Conservation (phyloP, 345 rosid species). For the Eutrema japonicum region DNA sequence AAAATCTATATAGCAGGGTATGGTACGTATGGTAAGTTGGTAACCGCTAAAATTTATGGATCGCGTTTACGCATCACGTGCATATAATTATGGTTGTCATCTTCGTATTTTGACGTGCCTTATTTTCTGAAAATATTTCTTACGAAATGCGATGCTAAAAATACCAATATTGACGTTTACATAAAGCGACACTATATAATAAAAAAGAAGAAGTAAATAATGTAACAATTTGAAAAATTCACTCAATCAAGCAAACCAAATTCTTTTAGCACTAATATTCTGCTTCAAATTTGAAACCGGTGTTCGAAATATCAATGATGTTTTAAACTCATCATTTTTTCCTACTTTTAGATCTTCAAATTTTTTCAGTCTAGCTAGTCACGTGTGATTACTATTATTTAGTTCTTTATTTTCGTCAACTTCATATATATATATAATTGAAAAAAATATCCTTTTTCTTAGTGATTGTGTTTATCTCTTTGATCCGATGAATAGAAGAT, state of each 20-base stretch:
- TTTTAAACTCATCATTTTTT: background rate
- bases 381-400: background rate
- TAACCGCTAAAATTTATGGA: conserved; percentile 24
- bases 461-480: background rate
- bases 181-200: background rate
- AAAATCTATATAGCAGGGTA: background rate
- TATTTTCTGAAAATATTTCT: background rate
- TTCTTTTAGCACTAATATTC: background rate
- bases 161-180: background rate
- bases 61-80: conserved; percentile 29
- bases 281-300: background rate
- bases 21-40: conserved; percentile 16
- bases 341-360: background rate
- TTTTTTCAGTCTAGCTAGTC: background rate
- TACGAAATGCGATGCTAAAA: background rate
- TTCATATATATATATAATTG: background rate
- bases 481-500: background rate
- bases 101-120: conserved; percentile 12
- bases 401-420: background rate
- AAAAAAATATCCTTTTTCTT: background rate
- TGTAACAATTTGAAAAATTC: background rate
- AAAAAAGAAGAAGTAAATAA: background rate
- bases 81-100: background rate
- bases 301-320: background rate
- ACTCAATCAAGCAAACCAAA: background rate